phyloP scores from a whole-genome alignment of 345 rosid genomes.

The Brassica napus region Da-Ae NC_063446.1:66570001-66570500 shows the following conservation, averaged over 20 bases:
- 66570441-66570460: background rate
- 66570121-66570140: slow-evolving; percentile 18
- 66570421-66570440: background rate
- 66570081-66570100: background rate
- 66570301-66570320: background rate
- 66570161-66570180: slow-evolving; percentile 93
- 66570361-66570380: slow-evolving; percentile 84
- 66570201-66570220: too few species aligned
- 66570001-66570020: slow-evolving; percentile 74
- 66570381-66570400: slow-evolving; percentile 93
- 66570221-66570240: slow-evolving; percentile 24
- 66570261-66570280: slow-evolving; percentile 13
- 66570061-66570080: slow-evolving; percentile 23
- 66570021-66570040: slow-evolving; percentile 8
- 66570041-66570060: background rate
- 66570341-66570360: slow-evolving; percentile 97
- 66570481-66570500: slow-evolving; percentile 46
- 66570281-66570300: background rate
- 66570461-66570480: background rate
- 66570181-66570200: background rate
- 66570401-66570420: slow-evolving; percentile 94
- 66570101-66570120: background rate
- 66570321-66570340: slow-evolving; percentile 96
- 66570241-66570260: background rate
- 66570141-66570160: slow-evolving; percentile 93